These are phyloP conservation scores for Raffaelea albimanens DNA, from an alignment of 2,329 filamentous ascomycete species.

Conservation along the genomic window DNA sequence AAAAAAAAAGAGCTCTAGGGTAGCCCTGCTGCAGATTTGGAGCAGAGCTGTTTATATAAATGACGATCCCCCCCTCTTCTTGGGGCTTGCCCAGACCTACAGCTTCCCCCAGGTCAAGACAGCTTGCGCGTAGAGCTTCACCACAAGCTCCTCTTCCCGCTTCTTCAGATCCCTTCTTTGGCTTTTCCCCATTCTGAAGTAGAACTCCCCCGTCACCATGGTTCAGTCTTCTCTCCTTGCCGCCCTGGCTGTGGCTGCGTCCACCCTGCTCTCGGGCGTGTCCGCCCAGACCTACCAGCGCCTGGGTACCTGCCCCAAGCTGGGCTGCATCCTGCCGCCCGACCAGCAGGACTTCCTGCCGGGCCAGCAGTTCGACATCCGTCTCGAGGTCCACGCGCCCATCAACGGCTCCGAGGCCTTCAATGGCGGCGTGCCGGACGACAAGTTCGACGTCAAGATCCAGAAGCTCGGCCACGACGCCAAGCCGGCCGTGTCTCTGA, in stretches of 20 bases:
- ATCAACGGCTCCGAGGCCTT: conserved; percentile 25
- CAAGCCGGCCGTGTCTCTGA: neutral
- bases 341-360: conserved; percentile 71
- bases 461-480: neutral
- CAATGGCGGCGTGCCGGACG: conserved; percentile 15
- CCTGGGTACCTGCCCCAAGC: conserved; percentile 47
- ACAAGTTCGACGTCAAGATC: conserved; percentile 5
- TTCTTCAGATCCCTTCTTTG: no score
- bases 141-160: no score
- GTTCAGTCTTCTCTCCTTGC: neutral
- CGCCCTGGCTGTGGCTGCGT: neutral
- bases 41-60: no score
- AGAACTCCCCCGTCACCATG: neutral
- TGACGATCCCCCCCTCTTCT: no score
- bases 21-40: no score
- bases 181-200: no score
- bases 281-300: conserved; percentile 46
- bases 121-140: no score
- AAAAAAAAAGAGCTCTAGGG: no score
- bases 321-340: conserved; percentile 52
- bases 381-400: conserved; percentile 55
- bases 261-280: neutral
- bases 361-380: conserved; percentile 25
- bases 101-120: no score
- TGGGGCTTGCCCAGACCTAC: no score